phyloP scores from a whole-genome alignment of 140 eudicot species.

The Senecio squalidus region DNA sequence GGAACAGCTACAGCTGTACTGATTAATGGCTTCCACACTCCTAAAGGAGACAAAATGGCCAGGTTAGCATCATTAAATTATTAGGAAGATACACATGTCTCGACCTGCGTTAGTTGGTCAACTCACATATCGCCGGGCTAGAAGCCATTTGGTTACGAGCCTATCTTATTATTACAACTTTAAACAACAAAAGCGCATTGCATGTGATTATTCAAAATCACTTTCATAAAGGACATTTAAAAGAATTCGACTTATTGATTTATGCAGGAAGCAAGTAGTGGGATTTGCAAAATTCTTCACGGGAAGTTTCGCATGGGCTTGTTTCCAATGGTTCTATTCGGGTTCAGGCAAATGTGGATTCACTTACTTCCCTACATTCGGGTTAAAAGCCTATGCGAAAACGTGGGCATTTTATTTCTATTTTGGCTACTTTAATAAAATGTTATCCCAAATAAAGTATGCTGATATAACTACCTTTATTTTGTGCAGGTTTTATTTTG shows the following conservation, averaged over 20 bases:
- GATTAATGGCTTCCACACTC: slow-evolving; percentile 86
- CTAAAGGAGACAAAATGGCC: slow-evolving; percentile 76
- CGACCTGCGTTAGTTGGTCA: neutral
- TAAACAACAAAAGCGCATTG: neutral
- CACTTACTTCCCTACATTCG: slow-evolving; percentile 54
- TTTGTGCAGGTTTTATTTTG: slow-evolving; percentile 88
- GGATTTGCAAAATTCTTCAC: slow-evolving; percentile 71
- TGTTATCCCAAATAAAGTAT: neutral
- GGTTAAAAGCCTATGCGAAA: slow-evolving; percentile 62
- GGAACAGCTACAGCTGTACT: slow-evolving; percentile 98
- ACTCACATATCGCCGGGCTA: neutral
- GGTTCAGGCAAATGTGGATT: slow-evolving; percentile 65
- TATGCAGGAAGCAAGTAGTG: slow-evolving; percentile 64
- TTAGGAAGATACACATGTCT: neutral
- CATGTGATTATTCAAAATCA: neutral
- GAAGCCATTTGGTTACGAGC: no score
- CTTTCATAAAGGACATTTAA: neutral
- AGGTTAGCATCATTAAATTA: slow-evolving; percentile 39
- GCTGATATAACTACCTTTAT: slow-evolving; percentile 1
- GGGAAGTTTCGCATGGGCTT: slow-evolving; percentile 66
- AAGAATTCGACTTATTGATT: neutral
- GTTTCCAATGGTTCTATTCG: slow-evolving; percentile 74
- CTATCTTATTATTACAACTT: neutral
- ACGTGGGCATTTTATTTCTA: slow-evolving; percentile 38
- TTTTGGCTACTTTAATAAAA: neutral